phyloP scores from a whole-genome alignment of 148 eudicot species.

The Tetragonia tetragonoides region DNA sequence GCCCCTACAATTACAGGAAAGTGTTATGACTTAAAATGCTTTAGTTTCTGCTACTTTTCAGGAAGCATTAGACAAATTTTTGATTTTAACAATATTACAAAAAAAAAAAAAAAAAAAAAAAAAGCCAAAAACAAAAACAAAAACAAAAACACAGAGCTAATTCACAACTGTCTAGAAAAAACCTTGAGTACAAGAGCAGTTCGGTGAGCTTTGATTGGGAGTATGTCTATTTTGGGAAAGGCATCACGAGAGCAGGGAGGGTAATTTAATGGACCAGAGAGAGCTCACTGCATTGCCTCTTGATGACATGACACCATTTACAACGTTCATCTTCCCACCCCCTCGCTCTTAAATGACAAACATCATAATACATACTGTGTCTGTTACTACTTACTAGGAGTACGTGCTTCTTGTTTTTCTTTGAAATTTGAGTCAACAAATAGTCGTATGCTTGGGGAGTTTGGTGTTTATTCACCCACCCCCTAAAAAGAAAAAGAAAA shows the following conservation, averaged over 20 bases:
- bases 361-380: not conserved
- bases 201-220: slow-evolving; percentile 13
- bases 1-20: too few species aligned
- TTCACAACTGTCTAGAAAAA: not conserved
- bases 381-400: not conserved
- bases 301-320: slow-evolving; percentile 19
- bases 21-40: too few species aligned
- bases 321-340: slow-evolving; percentile 29
- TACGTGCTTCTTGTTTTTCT: not conserved
- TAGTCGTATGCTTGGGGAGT: too few species aligned
- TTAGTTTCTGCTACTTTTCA: too few species aligned
- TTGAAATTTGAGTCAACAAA: too few species aligned
- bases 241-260: slow-evolving; percentile 20
- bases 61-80: too few species aligned
- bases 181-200: not conserved
- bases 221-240: not conserved
- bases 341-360: slow-evolving; percentile 5
- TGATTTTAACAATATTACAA: too few species aligned
- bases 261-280: slow-evolving; percentile 7
- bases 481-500: too few species aligned
- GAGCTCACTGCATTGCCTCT: not conserved
- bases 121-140: not conserved
- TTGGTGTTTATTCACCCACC: too few species aligned
- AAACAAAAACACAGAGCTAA: not conserved
- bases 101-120: not conserved